Evolutionary conservation across 805 yeast species (phyloP).

Genomic region (Priceomyces castillae): DNA sequence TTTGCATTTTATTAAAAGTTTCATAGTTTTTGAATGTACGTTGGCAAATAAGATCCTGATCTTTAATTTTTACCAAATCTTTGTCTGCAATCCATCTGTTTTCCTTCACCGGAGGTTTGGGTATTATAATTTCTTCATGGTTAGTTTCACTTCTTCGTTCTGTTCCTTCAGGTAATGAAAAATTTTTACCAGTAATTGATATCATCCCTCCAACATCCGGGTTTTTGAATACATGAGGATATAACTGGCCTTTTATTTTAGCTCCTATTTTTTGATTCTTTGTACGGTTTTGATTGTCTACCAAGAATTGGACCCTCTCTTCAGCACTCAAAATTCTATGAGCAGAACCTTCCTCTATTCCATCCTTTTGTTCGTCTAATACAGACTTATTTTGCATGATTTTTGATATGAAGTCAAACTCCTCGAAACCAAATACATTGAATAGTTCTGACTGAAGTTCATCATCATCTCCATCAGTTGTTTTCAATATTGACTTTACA

Average conservation of each 20-base stretch:
- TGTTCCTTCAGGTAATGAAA: slow-evolving; percentile 78
- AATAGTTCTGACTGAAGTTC: slow-evolving; percentile 69
- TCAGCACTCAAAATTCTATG: slow-evolving; percentile 45
- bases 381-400: slow-evolving; percentile 48
- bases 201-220: slow-evolving; percentile 63
- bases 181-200: slow-evolving; percentile 77
- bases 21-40: slow-evolving; percentile 81
- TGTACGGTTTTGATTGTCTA: slow-evolving; percentile 47
- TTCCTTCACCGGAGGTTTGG: slow-evolving; percentile 56
- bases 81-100: slow-evolving; percentile 43
- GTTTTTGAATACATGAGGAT: slow-evolving; percentile 84
- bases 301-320: slow-evolving; percentile 53
- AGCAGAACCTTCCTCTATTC: slow-evolving; percentile 10
- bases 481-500: slow-evolving; percentile 30
- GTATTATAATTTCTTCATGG: slow-evolving; percentile 82
- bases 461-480: slow-evolving; percentile 49
- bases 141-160: slow-evolving; percentile 57
- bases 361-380: slow-evolving; percentile 7
- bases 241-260: slow-evolving; percentile 46
- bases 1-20: slow-evolving; percentile 82
- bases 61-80: slow-evolving; percentile 53
- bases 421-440: slow-evolving; percentile 83
- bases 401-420: slow-evolving; percentile 72
- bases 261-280: slow-evolving; percentile 50
- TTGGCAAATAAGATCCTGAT: slow-evolving; percentile 73